Conservation (phyloP, 2,329 filamentous ascomycete genomes). For the Lojkania enalia region DNA sequence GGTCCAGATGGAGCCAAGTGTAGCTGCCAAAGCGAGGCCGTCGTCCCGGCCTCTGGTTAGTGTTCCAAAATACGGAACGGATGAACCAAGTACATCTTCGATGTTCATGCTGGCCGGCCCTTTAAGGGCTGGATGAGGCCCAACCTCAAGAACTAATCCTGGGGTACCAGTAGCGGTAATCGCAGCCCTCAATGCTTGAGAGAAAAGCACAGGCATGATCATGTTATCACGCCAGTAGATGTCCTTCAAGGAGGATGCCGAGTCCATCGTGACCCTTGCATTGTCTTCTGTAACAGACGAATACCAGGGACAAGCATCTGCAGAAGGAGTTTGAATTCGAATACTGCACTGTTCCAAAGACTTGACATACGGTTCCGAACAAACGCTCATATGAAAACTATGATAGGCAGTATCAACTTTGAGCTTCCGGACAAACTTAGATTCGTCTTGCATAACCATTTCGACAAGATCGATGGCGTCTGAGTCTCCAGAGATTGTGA, state of each 20-base stretch:
- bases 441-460: slow-evolving; percentile 36
- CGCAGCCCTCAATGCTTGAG: slow-evolving; percentile 43
- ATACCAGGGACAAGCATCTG: not conserved
- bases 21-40: not conserved
- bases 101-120: not conserved
- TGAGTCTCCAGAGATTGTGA: slow-evolving; percentile 48
- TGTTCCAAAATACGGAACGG: not conserved
- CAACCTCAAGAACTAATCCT: slow-evolving; percentile 47
- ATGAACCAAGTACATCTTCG: not conserved
- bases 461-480: slow-evolving; percentile 41
- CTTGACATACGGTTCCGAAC: slow-evolving; percentile 19
- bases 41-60: not conserved
- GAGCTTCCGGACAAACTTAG: slow-evolving; percentile 45
- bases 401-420: slow-evolving; percentile 52
- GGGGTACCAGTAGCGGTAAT: slow-evolving; percentile 11
- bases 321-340: not conserved
- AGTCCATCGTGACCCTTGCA: not conserved
- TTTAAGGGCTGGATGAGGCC: slow-evolving; percentile 26
- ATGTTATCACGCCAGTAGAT: slow-evolving; percentile 53
- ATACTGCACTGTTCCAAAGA: not conserved
- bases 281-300: not conserved
- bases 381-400: slow-evolving; percentile 46
- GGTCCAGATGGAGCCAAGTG: not conserved
- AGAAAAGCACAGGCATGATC: slow-evolving; percentile 49
- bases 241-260: slow-evolving; percentile 18